phyloP scores from a whole-genome alignment of 2,329 filamentous ascomycete genomes.

The Balansia obtecta region DNA sequence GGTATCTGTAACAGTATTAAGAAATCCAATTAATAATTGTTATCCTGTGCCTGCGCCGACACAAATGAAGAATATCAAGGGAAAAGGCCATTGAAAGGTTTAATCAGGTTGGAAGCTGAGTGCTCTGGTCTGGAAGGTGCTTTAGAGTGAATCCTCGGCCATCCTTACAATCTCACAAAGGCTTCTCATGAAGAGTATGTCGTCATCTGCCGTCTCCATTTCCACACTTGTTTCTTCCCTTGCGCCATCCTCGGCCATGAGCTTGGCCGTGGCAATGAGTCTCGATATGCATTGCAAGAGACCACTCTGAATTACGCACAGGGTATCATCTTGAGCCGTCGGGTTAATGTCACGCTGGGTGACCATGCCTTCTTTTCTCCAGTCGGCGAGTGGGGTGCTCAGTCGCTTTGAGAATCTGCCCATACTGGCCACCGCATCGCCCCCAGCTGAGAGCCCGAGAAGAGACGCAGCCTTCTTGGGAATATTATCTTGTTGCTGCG shows the following conservation, averaged over 20 bases:
- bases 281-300: constrained; percentile 37
- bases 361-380: constrained; percentile 16
- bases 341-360: constrained; percentile 9
- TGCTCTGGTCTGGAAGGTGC: not conserved
- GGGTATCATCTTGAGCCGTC: constrained; percentile 19
- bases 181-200: constrained; percentile 26
- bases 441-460: constrained; percentile 29
- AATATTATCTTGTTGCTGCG: constrained; percentile 22
- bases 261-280: constrained; percentile 35
- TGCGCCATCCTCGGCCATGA: constrained; percentile 19
- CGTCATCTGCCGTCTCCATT: constrained; percentile 18
- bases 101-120: not conserved
- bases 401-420: constrained; percentile 15
- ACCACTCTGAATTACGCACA: constrained; percentile 35
- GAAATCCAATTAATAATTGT: not conserved
- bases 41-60: not conserved
- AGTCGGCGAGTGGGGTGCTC: constrained; percentile 14
- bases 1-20: not conserved
- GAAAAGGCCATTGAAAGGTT: not conserved
- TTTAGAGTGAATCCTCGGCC: constrained; percentile 17
- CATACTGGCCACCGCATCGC: constrained; percentile 11
- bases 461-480: constrained; percentile 41
- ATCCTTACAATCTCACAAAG: constrained; percentile 30
- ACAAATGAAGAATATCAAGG: not conserved
- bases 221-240: constrained; percentile 19